Evolutionary conservation across 305 asterid species (phyloP).

Genomic region (Solanum hybrid): DNA sequence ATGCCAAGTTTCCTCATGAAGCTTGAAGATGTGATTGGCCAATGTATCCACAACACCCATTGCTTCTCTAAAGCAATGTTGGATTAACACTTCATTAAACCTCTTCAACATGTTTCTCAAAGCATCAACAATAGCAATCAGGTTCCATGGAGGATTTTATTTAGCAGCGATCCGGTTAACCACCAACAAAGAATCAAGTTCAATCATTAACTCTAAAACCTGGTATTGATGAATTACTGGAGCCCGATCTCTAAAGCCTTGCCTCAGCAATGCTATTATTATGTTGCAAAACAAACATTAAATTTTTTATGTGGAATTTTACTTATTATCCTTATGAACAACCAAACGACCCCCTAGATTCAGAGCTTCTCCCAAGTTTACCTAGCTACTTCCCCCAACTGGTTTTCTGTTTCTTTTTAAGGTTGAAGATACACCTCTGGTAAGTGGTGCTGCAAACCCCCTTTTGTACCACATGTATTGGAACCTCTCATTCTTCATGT

Average conservation of each 20-base stretch:
- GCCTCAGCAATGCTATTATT: background rate
- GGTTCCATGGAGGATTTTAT: background rate
- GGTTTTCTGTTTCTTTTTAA: background rate
- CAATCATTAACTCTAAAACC: background rate
- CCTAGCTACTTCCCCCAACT: background rate
- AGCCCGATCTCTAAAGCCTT: background rate
- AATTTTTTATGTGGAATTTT: background rate
- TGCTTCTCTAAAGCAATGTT: background rate
- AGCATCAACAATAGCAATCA: background rate
- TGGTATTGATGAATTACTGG: background rate
- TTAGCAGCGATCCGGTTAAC: background rate
- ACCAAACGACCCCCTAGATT: background rate
- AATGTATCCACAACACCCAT: background rate
- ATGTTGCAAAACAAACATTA: background rate
- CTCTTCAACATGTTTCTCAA: background rate
- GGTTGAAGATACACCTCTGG: background rate
- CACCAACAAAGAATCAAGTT: background rate
- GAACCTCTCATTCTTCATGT: background rate
- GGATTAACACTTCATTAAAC: background rate
- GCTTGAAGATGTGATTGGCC: background rate
- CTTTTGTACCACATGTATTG: background rate
- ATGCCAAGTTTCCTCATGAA: background rate
- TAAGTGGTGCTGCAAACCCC: background rate
- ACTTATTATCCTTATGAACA: background rate
- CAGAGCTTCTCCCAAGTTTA: background rate